phyloP scores from a whole-genome alignment of 257 asterid species.

The Ocimum tenuiflorum region DNA sequence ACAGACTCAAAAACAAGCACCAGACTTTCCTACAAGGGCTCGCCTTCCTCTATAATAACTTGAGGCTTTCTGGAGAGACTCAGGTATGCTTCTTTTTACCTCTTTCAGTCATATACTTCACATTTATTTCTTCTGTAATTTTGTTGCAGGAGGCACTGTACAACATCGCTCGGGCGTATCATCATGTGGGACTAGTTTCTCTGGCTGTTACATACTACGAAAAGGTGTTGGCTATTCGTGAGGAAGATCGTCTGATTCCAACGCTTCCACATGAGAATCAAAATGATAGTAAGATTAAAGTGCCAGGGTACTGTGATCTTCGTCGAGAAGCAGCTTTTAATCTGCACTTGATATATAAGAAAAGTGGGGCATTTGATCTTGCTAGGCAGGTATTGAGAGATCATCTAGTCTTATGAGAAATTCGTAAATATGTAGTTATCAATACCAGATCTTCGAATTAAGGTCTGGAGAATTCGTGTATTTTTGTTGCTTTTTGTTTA shows the following conservation, averaged over 20 bases:
- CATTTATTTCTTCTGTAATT: too few species aligned
- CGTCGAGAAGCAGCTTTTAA: slow-evolving; percentile 79
- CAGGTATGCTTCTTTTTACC: slow-evolving; percentile 42
- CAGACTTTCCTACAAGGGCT: slow-evolving; percentile 71
- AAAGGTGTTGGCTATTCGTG: slow-evolving; percentile 46
- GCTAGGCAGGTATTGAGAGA: slow-evolving; percentile 73
- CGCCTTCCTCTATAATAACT: slow-evolving; percentile 58
- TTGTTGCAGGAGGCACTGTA: slow-evolving; percentile 53
- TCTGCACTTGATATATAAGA: slow-evolving; percentile 66
- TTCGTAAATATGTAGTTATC: neutral
- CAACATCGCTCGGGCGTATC: slow-evolving; percentile 76
- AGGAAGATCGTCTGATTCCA: slow-evolving; percentile 56
- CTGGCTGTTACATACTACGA: slow-evolving; percentile 60
- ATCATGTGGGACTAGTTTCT: slow-evolving; percentile 68
- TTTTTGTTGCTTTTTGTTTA: too few species aligned
- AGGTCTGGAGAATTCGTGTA: too few species aligned
- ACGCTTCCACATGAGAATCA: slow-evolving; percentile 51
- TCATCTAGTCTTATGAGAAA: slow-evolving; percentile 38
- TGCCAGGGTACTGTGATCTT: slow-evolving; percentile 64
- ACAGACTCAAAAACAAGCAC: slow-evolving; percentile 76
- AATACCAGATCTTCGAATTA: too few species aligned
- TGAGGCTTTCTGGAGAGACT: slow-evolving; percentile 43
- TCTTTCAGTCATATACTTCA: neutral
- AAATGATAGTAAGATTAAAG: slow-evolving; percentile 21
- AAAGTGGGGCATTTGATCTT: slow-evolving; percentile 77